These are phyloP conservation scores for Golubevia pallescens DNA, from an alignment of 1,284 basidiomycete genomes.

Conservation along the genomic window DNA sequence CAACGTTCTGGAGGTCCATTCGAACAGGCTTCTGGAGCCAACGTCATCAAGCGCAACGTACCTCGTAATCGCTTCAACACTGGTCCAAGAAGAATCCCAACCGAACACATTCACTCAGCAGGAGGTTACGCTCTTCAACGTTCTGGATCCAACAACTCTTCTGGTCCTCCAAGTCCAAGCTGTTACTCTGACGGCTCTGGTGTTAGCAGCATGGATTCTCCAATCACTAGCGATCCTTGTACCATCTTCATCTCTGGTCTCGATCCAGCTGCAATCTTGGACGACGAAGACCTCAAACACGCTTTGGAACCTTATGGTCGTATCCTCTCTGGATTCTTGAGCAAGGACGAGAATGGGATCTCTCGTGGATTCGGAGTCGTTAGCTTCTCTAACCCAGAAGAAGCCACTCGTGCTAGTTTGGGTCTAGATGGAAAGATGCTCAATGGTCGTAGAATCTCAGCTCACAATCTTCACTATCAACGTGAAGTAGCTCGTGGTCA, in stretches of 20 bases:
- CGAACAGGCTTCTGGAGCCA: slow-evolving; percentile 19
- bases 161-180: slow-evolving; percentile 2
- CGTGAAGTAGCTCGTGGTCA: neutral
- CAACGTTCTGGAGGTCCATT: slow-evolving; percentile 54
- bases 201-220: neutral
- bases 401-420: slow-evolving; percentile 12
- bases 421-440: slow-evolving; percentile 20
- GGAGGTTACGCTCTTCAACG: neutral
- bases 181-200: neutral
- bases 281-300: slow-evolving; percentile 22
- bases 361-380: slow-evolving; percentile 25
- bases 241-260: slow-evolving; percentile 22
- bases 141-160: neutral
- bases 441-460: slow-evolving; percentile 19
- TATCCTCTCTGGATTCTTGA: slow-evolving; percentile 13
- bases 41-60: slow-evolving; percentile 28
- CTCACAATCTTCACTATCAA: slow-evolving; percentile 12
- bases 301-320: slow-evolving; percentile 21
- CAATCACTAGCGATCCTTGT: slow-evolving; percentile 8
- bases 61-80: slow-evolving; percentile 36
- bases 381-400: slow-evolving; percentile 11
- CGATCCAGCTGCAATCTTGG: slow-evolving; percentile 19
- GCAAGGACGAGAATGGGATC: slow-evolving; percentile 16
- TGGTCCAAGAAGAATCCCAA: slow-evolving; percentile 22
- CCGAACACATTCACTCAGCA: slow-evolving; percentile 7